Evolutionary conservation across 176 grass and related monocot species (phyloP), one percentile per base, ranked within the genome.

Genomic region (Secale cereale): DNA sequence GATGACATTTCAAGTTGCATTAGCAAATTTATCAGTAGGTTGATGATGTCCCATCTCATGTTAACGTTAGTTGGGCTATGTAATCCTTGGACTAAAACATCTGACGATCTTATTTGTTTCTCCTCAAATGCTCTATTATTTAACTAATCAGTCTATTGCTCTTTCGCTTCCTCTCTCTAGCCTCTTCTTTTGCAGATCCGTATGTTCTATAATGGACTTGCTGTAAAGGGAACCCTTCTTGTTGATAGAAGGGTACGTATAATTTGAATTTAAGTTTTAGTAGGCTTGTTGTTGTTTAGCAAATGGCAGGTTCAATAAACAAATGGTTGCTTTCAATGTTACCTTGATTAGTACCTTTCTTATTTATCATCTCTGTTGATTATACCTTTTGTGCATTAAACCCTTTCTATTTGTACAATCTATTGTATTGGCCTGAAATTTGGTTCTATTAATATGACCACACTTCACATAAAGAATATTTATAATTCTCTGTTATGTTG

Each of bases 121-220:
- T 67, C 33, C 64, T 45, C 31, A 70, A 7, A 62, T 71, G 6
- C 27, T 36, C 1, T 36, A 19, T 28, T 83, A 16, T 74, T 3
- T 4, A 79, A 74, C 76, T 80, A 43, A 84, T 89, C 3, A 6
- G 29, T 56, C 78, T 40, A 0, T 20, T 63, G 3, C 15, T 9
- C 61, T 26, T 72, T 76, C 23, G 61, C 25, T 87, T 2, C 35
- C n/a, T 7, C 45, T 70, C 14, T 64, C 60, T 81, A 97, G 94
- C 92, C 94, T 81, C 88, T 97, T 4, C 86, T 97, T 82, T 92
- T 91, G 27, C 94, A 97, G 87, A 65, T 92, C 39, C 90, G 94
- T 8, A 59, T 97, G 90, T 97, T 92, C 59, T 83, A 86, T 78
- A 69, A 92, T 60, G 94, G 94, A 70, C 37, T 2, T 25, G 85